These are phyloP conservation scores for Solanum commersonii DNA, from an alignment of 257 asterid genomes.

Conservation along the genomic window DNA sequence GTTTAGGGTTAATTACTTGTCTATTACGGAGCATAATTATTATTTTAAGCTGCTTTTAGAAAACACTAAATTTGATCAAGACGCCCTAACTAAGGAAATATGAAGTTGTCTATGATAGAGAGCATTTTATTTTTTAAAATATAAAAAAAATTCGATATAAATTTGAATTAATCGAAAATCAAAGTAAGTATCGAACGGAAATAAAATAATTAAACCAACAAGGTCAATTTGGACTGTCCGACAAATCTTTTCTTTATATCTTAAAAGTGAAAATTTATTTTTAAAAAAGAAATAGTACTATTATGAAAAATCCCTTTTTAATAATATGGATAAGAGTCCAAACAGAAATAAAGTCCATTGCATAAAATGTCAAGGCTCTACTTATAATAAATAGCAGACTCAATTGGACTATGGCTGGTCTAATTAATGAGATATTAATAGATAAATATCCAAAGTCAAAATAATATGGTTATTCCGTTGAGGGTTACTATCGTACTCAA, in stretches of 20 bases:
- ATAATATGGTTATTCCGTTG: background rate
- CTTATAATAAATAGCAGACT: background rate
- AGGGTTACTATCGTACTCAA: background rate
- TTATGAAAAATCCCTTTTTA: background rate
- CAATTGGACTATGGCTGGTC: background rate
- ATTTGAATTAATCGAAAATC: no score
- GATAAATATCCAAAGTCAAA: background rate
- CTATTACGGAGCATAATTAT: background rate
- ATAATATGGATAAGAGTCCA: background rate
- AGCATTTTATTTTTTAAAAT: no score
- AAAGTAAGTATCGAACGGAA: no score
- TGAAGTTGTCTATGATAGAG: no score
- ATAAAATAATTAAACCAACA: no score
- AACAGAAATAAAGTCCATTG: background rate
- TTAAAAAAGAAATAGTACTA: background rate
- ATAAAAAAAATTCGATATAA: no score
- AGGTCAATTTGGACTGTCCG: no score
- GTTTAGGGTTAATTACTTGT: background rate
- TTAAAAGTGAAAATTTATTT: no score
- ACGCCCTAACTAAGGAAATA: no score
- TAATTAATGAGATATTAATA: background rate
- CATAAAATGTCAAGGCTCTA: background rate
- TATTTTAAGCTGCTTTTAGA: no score
- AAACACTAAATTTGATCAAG: no score
- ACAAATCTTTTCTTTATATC: no score